Evolutionary conservation across 257 asterid genomes (phyloP), one percentile per base, ranked within the genome.

Genomic region (Solanum piurae): DNA sequence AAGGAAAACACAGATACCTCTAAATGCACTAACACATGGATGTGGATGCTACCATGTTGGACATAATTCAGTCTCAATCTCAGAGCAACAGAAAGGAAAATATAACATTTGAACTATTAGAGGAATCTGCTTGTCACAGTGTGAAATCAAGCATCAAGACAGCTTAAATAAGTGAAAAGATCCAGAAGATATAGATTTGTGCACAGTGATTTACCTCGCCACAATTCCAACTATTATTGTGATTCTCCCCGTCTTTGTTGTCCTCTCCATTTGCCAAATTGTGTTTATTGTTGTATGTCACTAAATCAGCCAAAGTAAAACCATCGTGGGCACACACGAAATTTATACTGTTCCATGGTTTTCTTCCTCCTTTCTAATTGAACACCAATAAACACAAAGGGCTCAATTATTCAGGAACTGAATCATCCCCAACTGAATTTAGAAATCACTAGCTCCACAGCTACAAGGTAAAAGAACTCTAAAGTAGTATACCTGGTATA

Each of bases 221-320:
- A 86, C 99, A 97, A 83, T 97, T 97, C 99, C 99, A 97, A 90
- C 99, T 97, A 91, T 95, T 95, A 84, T 97, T 97, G 86, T 96
- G 99, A 93, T 94, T 96, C 92, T 96, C 99, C 58, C 99, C 99
- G 71, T 97, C 99, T 34, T 91, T 95, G 91, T 97, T 96, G 89
- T 95, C 98, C 92, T 97, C 99, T 4, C 99, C 99, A 89, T 97
- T 97, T 62, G 98, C 95, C 88, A 90, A 86, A 92, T 97, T 96
- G 91, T 97, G 98, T 91, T 97, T 97, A 87, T 92, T 72, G 87
- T 97, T 97, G 85, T 97, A 97, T n/a, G 96, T 92, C 89, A 96
- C 99, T 85, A 97, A 88, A 94, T 97, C 99, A 87, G 98, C 99
- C 93, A 97, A 93, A 83, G 99, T 92, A 93, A 97, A 97, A 87